These are phyloP conservation scores for Epichloe gansuensis DNA, from an alignment of 2,329 filamentous ascomycete species.

Conservation along the genomic window DNA sequence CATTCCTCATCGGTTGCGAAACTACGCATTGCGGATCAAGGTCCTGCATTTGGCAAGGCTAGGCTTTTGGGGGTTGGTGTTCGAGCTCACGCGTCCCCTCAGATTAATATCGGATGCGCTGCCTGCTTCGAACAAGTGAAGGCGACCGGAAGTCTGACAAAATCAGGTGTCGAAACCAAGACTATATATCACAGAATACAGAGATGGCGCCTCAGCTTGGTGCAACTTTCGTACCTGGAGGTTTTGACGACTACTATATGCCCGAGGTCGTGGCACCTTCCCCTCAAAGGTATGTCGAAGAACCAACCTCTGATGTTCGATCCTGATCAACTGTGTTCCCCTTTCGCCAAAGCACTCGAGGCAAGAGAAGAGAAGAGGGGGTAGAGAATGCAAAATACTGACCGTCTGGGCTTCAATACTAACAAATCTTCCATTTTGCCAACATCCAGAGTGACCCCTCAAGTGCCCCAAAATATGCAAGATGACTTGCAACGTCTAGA, in stretches of 20 bases:
- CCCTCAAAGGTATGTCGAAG: conserved; percentile 39
- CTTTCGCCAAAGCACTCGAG: not conserved
- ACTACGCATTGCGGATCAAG: not conserved
- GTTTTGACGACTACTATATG: conserved; percentile 47
- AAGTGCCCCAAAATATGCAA: conserved; percentile 94
- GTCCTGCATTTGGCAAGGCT: not conserved
- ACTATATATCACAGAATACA: conserved; percentile 12
- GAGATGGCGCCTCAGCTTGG: conserved; percentile 25
- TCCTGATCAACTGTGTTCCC: not conserved
- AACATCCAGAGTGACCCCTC: conserved; percentile 67
- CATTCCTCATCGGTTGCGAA: not conserved
- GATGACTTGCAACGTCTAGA: conserved; percentile 86
- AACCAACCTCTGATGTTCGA: not conserved
- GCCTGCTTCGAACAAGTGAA: not conserved
- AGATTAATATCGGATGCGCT: no score
- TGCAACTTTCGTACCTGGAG: conserved; percentile 46
- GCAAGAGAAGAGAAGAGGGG: not conserved
- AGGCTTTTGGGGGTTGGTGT: not conserved
- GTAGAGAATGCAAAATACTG: not conserved
- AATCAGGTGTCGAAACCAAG: not conserved
- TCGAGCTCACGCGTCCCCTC: not conserved
- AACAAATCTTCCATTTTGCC: conserved; percentile 19
- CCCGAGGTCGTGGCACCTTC: conserved; percentile 45
- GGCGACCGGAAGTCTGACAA: not conserved
- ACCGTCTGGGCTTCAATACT: conserved; percentile 21